Percentiles rank a stretch among this genome's conserved stretches.
Conservation (phyloP, 2,329 filamentous ascomycete species). For the Dactylellina leptospora region DNA sequence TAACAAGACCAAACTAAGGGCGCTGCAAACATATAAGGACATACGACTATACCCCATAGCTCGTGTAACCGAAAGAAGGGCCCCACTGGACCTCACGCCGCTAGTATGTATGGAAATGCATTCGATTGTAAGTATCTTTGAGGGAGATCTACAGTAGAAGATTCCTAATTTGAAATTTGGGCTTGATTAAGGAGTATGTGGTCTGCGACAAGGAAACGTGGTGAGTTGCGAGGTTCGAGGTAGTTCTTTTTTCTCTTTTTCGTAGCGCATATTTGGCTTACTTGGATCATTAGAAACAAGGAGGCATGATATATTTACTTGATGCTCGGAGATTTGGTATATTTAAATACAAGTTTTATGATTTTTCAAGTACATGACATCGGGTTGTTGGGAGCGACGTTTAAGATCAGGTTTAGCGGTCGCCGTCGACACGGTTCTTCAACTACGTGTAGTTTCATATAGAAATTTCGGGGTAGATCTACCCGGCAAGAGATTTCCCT, state of each 20-base stretch:
- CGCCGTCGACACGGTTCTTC: too few relatives aligned
- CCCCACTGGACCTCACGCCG: too few relatives aligned
- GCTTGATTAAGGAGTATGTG: background rate
- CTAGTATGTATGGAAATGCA: too few relatives aligned
- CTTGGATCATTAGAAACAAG: too few relatives aligned
- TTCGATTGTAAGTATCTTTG: too few relatives aligned
- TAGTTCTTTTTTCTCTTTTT: background rate
- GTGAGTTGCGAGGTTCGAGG: conserved; percentile 22
- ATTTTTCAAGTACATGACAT: too few relatives aligned
- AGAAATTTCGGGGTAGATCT: too few relatives aligned
- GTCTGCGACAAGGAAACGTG: conserved; percentile 25
- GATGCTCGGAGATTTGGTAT: background rate
- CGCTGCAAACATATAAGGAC: conserved; percentile 27
- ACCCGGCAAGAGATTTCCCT: too few relatives aligned
- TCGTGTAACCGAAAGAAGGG: background rate
- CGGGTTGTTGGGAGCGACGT: too few relatives aligned
- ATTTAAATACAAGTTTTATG: background rate
- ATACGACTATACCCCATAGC: conserved; percentile 9
- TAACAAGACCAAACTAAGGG: conserved; percentile 14
- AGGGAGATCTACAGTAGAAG: conserved; percentile 20
- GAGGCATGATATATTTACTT: too few relatives aligned
- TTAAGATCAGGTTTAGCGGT: too few relatives aligned
- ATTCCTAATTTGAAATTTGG: conserved; percentile 3
- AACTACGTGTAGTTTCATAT: too few relatives aligned
- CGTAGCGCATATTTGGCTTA: background rate